Percentiles rank a stretch among this genome's conserved stretches.
These are phyloP conservation scores for Trichoderma reesei DNA, from an alignment of 495 filamentous ascomycete species.

Conservation along the genomic window DNA sequence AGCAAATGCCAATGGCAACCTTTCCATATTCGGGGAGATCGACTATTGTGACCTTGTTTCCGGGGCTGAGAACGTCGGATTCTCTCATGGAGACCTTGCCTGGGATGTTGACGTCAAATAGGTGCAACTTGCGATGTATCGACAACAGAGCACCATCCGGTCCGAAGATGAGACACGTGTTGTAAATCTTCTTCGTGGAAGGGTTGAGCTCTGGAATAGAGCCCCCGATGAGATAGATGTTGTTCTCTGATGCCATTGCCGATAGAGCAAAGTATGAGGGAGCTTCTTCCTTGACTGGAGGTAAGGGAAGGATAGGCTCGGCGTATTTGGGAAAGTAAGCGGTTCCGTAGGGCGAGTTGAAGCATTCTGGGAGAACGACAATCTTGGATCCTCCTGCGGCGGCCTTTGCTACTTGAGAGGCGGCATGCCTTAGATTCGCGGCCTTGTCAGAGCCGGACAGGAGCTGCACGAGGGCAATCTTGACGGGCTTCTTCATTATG, in stretches of 20 bases:
- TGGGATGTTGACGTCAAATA: constrained; percentile 98
- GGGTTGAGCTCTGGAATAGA: constrained; percentile 72
- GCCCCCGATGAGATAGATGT: constrained; percentile 75
- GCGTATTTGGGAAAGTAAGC: constrained; percentile 87
- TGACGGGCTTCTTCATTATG: constrained; percentile 60
- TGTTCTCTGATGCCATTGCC: constrained; percentile 63
- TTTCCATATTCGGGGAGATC: constrained; percentile 79
- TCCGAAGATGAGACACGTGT: constrained; percentile 77
- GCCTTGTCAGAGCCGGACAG: constrained; percentile 73
- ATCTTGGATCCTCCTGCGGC: constrained; percentile 63
- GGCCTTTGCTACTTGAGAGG: constrained; percentile 73
- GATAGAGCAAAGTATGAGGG: constrained; percentile 81
- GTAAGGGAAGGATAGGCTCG: constrained; percentile 72
- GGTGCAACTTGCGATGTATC: constrained; percentile 84
- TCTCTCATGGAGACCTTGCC: constrained; percentile 87
- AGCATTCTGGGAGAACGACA: constrained; percentile 74
- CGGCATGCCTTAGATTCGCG: constrained; percentile 72
- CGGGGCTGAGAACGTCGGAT: constrained; percentile 79
- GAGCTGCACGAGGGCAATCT: constrained; percentile 74
- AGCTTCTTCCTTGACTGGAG: constrained; percentile 56
- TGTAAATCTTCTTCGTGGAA: constrained; percentile 64
- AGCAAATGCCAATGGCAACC: constrained; percentile 85
- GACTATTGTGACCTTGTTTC: constrained; percentile 69
- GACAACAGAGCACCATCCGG: constrained; percentile 67
- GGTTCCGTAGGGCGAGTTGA: constrained; percentile 94